Base-by-base conservation (phyloP, 805 yeast species). In the Myxozyma mucilagina region DNA sequence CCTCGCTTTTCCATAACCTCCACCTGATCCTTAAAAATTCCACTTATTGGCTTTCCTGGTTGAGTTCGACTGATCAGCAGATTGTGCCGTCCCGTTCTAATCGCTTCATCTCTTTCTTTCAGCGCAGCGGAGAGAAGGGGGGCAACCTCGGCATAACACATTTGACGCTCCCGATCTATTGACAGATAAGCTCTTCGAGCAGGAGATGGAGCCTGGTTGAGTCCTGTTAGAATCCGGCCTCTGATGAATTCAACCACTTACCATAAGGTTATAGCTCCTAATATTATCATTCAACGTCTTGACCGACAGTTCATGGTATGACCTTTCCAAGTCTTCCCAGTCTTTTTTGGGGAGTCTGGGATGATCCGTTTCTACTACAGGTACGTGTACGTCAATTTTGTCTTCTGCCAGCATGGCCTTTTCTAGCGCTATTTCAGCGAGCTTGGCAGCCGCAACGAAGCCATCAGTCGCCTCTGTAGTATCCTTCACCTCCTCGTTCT, bases 221-320 rank as follows among this genome's bases (percentile, higher is more conserved):
- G 29, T 24, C 29, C 29, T 4, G 4, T 24, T 24, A 24, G 29
- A 24, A 3, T 24, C 4, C 29, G 29, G 29, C 29, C 29, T 24
- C 29, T 24, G 4, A 24, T 24, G 4, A 24, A 3, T 18, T 7
- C 3, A n/a, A 7, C 18, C 14, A 34, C 54, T 13, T 57, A 57
- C 61, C 67, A 63, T 63, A 34, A 63, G 47, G 52, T 63, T 63
- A 47, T 63, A 63, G 36, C 67, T 63, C 11, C 67, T 56, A 31
- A 63, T 63, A 14, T 18, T 51, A 43, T 63, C 67, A 39, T 63
- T 63, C 38, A 63, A 35, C 3, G 67, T 60, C 52, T 61, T 63
- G 50, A 63, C 56, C 9, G 66, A 50, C 16, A 60, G 44, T 31
- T 61, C 65, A 34, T 63, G 67, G 39, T 63, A 63, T 18, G 52